These are phyloP conservation scores for Neurospora cerealis DNA, from an alignment of 495 filamentous ascomycete genomes.

Conservation along the genomic window DNA sequence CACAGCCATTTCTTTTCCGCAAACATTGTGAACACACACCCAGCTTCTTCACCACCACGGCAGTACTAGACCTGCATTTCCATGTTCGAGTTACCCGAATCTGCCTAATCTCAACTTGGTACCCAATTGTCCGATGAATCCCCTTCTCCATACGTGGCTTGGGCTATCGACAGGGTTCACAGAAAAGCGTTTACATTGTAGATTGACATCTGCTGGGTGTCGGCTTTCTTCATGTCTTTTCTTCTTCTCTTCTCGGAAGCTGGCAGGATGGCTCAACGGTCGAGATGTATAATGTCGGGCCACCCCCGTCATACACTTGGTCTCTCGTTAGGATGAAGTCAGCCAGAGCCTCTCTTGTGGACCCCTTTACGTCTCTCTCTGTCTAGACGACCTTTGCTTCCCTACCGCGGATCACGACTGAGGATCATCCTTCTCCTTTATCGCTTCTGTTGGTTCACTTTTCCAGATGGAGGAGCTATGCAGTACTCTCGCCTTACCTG, in stretches of 20 bases:
- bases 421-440: neutral
- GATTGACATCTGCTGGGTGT: neutral
- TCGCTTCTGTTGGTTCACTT: neutral
- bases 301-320: neutral
- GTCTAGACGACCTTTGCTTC: constrained; percentile 1
- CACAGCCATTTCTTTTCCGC: neutral
- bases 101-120: neutral
- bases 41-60: neutral
- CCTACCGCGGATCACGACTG: neutral
- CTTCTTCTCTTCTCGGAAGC: neutral
- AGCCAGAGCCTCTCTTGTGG: neutral
- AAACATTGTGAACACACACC: neutral
- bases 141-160: neutral
- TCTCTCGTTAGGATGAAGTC: neutral
- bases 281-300: neutral
- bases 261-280: neutral
- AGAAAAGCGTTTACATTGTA: neutral
- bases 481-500: neutral
- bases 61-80: neutral
- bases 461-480: neutral
- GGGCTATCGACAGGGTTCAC: neutral
- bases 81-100: neutral
- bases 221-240: neutral
- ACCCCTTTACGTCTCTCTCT: neutral
- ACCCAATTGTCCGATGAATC: neutral